phyloP scores from a whole-genome alignment of 805 yeast genomes.

The Vanderwaltozyma polyspora region DNA sequence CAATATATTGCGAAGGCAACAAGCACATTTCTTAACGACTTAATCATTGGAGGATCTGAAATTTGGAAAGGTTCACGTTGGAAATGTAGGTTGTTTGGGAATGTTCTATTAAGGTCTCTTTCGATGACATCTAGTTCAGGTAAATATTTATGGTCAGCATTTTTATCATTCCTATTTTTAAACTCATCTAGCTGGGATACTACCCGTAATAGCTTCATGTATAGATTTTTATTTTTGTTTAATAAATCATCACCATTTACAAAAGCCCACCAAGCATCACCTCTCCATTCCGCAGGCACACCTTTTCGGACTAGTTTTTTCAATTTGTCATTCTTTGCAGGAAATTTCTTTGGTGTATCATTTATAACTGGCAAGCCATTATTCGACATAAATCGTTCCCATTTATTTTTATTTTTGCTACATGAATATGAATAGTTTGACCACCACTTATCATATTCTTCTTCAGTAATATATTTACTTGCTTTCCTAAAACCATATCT shows the following conservation, averaged over 20 bases:
- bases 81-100: conserved; percentile 85
- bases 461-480: conserved; percentile 41
- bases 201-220: conserved; percentile 54
- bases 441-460: conserved; percentile 71
- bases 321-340: conserved; percentile 66
- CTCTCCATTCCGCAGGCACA: conserved; percentile 95
- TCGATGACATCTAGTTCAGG: conserved; percentile 83
- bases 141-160: conserved; percentile 4
- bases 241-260: conserved; percentile 73
- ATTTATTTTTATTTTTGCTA: conserved; percentile 56
- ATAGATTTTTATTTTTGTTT: conserved; percentile 62
- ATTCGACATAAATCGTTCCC: conserved; percentile 56
- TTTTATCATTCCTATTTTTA: conserved; percentile 37
- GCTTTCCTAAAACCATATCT: conserved; percentile 80
- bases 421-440: conserved; percentile 49
- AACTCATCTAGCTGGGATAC: conserved; percentile 24
- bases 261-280: conserved; percentile 91
- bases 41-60: conserved; percentile 53
- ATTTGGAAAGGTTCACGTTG: conserved; percentile 31
- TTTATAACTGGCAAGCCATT: conserved; percentile 46
- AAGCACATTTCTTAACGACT: conserved; percentile 66
- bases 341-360: conserved; percentile 54
- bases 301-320: conserved; percentile 79
- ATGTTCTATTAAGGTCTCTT: conserved; percentile 84
- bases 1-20: conserved; percentile 75